Evolutionary conservation across 2,329 filamentous ascomycete genomes (phyloP).

Genomic region (Colletotrichum gigasporum): DNA sequence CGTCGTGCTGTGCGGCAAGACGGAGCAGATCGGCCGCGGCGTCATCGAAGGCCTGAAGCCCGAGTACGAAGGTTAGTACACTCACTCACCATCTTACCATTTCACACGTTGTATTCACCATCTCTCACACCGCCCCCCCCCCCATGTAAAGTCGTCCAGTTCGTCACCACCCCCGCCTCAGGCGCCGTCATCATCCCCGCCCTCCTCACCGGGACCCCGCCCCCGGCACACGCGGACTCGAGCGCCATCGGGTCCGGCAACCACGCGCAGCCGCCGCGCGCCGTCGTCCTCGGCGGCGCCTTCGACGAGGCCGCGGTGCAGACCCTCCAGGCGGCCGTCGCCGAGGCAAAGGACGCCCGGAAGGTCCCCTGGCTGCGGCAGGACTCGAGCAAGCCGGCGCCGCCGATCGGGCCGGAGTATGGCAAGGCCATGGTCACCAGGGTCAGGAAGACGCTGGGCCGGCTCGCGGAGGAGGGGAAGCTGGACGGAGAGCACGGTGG

Average conservation of each 20-base stretch:
- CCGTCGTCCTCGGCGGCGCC: slow-evolving; percentile 27
- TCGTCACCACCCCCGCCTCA: slow-evolving; percentile 22
- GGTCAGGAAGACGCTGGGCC: slow-evolving; percentile 35
- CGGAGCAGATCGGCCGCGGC: slow-evolving; percentile 34
- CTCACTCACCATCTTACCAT: background rate
- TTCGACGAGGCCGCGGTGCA: slow-evolving; percentile 22
- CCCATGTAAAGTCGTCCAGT: slow-evolving; percentile 32
- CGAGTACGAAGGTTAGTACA: slow-evolving; percentile 37
- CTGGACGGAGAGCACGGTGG: slow-evolving; percentile 27
- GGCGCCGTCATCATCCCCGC: slow-evolving; percentile 30
- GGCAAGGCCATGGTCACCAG: slow-evolving; percentile 37
- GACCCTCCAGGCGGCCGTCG: slow-evolving; percentile 8
- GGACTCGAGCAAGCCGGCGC: slow-evolving; percentile 34
- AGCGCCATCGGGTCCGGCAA: slow-evolving; percentile 32
- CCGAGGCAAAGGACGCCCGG: background rate
- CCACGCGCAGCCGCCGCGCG: slow-evolving; percentile 18
- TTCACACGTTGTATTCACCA: background rate
- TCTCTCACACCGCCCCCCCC: background rate
- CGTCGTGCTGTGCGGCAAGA: slow-evolving; percentile 37
- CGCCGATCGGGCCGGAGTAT: slow-evolving; percentile 39
- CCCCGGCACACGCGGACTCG: slow-evolving; percentile 26
- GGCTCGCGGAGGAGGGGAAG: slow-evolving; percentile 35
- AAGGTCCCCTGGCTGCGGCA: slow-evolving; percentile 37
- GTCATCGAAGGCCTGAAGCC: slow-evolving; percentile 38
- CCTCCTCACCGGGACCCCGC: slow-evolving; percentile 18